Evolutionary conservation across 768 basidiomycete species (phyloP).

Genomic region (Tylopilus balloui): DNA sequence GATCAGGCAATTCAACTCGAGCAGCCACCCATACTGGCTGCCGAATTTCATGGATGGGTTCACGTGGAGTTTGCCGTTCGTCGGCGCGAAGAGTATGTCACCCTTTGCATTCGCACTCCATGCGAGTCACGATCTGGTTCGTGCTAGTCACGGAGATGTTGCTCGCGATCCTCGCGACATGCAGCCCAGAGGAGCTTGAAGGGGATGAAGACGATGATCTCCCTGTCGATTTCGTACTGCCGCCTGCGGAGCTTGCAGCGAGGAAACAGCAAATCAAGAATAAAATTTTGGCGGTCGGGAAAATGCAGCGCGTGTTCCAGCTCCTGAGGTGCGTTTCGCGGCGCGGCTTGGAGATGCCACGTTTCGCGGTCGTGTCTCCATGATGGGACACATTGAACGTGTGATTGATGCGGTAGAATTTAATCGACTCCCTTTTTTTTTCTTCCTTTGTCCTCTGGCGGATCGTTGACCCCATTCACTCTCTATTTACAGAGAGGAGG

Average conservation of each 20-base stretch:
- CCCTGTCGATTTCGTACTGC: constrained; percentile 26
- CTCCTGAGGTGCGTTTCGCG: constrained; percentile 66
- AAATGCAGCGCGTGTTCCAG: constrained; percentile 87
- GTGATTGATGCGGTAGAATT: not conserved
- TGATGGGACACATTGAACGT: not conserved
- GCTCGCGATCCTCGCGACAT: constrained; percentile 89
- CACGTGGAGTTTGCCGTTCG: constrained; percentile 97
- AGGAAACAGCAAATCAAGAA: constrained; percentile 81
- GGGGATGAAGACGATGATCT: constrained; percentile 35
- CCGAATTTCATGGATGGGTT: constrained; percentile 99
- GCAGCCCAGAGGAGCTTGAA: constrained; percentile 88
- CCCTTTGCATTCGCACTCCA: not conserved
- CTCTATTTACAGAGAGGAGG: constrained; percentile 54
- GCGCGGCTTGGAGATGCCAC: not conserved
- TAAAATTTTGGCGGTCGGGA: constrained; percentile 90
- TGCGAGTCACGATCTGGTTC: not conserved
- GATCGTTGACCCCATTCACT: not conserved
- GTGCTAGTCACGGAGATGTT: constrained; percentile 91
- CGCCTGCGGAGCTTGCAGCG: constrained; percentile 42
- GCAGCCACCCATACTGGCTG: constrained; percentile 87
- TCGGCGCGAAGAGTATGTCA: constrained; percentile 88
- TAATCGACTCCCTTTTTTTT: too few species aligned
- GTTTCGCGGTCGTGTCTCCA: not conserved
- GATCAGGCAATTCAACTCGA: constrained; percentile 82
- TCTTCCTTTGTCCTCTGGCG: not conserved